Conservation (phyloP, 257 asterid species). For the Leptodermis oblonga region DNA sequence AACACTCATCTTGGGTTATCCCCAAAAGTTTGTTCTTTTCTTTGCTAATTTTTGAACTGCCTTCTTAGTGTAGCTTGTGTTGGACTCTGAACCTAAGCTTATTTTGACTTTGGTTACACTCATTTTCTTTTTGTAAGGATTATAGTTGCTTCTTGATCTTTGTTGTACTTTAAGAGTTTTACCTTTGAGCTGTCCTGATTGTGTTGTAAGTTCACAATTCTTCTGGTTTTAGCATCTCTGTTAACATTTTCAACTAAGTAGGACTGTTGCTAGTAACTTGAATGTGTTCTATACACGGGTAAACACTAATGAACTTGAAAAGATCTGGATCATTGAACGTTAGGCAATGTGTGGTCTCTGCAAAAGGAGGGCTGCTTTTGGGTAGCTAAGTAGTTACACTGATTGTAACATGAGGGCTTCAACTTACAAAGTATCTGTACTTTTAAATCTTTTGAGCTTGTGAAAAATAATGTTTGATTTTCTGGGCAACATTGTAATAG, state of each 20-base stretch:
- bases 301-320: not conserved
- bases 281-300: not conserved
- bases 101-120: not conserved
- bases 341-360: not conserved
- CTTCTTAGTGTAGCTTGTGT: not conserved
- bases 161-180: not conserved
- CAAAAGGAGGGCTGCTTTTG: not conserved
- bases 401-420: not conserved
- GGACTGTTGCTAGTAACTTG: not conserved
- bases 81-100: not conserved
- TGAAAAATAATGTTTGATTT: slow-evolving; percentile 24
- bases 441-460: not conserved
- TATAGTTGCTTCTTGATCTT: not conserved
- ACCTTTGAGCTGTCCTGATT: not conserved
- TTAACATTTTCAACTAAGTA: not conserved
- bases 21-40: not conserved
- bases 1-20: not conserved
- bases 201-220: no score
- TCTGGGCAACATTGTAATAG: slow-evolving; percentile 41
- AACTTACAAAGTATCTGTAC: not conserved
- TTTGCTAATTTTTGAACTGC: not conserved
- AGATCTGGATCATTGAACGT: not conserved
- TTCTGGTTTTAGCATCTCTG: not conserved
- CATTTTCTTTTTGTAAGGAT: not conserved
- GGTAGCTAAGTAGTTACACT: not conserved